A percentile compares a stretch with the other conserved stretches of the same genome.
Evolutionary conservation across 768 basidiomycete genomes (phyloP).

Genomic region (Kwoniella newhampshirensis): DNA sequence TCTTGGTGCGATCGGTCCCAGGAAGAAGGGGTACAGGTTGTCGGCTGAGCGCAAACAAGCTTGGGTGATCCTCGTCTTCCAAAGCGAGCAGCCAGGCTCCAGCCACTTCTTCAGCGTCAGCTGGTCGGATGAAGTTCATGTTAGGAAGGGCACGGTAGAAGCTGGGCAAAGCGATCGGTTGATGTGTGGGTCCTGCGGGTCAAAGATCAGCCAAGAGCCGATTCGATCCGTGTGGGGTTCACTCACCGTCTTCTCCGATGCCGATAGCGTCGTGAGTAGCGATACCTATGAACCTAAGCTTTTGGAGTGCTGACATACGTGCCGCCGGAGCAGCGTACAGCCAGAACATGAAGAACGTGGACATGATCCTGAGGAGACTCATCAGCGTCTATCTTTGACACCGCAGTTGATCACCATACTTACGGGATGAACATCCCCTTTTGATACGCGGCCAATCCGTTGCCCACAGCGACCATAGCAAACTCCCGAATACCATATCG

Average conservation of each 20-base stretch:
- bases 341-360: conserved; percentile 54
- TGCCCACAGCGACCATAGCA: conserved; percentile 49
- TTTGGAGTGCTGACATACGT: conserved; percentile 49
- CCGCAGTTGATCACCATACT: conserved; percentile 2
- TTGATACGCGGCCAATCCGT: conserved; percentile 51
- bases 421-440: conserved; percentile 52
- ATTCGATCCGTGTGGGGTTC: too few species aligned
- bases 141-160: conserved; percentile 48
- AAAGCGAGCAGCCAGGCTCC: conserved; percentile 46
- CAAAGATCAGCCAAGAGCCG: too few species aligned
- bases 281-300: conserved; percentile 51
- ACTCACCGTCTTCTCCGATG: conserved; percentile 53
- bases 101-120: conserved; percentile 50
- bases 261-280: conserved; percentile 52
- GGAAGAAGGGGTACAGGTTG: conserved; percentile 47
- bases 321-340: conserved; percentile 51
- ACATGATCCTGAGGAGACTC: conserved; percentile 33
- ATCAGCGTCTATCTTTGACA: neutral
- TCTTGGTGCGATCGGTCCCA: conserved; percentile 39
- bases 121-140: conserved; percentile 49
- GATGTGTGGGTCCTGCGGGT: conserved; percentile 52
- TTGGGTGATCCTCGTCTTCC: conserved; percentile 27
- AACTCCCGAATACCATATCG: conserved; percentile 51
- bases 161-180: conserved; percentile 44
- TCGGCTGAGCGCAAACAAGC: conserved; percentile 41